Evolutionary conservation across 106 monocot genomes (phyloP), one percentile per base, ranked within the genome.

Genomic region (Triglochin maritima): DNA sequence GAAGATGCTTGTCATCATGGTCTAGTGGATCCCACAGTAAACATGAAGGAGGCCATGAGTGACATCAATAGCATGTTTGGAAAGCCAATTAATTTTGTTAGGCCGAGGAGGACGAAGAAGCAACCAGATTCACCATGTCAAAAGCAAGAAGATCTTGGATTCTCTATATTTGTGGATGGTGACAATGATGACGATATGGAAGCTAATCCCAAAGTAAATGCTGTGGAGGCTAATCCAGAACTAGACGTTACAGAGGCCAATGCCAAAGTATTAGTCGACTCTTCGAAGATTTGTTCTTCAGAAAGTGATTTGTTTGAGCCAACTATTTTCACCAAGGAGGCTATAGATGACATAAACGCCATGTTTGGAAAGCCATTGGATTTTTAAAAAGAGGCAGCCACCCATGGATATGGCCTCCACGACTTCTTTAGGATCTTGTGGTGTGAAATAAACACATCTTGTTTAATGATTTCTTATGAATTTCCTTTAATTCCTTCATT

Each of bases 1-100:
- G 96, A 98, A 75, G 88, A 98, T 82, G 88, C 90, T 59, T 89
- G 89, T 77, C 90, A 94, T 65, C 82, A 87, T 74, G 91, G 85
- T 47, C 78, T 91, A 56, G 83, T 96, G 3, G 95, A 96, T 68
- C 94, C 94, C 9, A 90, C 94, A 41, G 46, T 96, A 58, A 98
- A 92, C 65, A 47, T 91, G 81, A 86, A 96, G 77, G 85, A 91
- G 69, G 90, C 90, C 15, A 88, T 91, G 83, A 71, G 88, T 71
- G 91, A 91, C 45, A 92, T 98, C 68, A 91, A 87, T 56, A 59
- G 78, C 70, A 91, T 88, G 90, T 98, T 98, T 72, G 91, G 91
- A 3, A 73, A 76, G 70, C 94, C 94, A 58, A 61, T 89, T 17
- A 77, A 85, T 66, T 74, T 69, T 62, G 63, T 77, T 12, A 79